Evolutionary conservation across 75 land plant species (phyloP).

Genomic region (Azolla pinnata): DNA sequence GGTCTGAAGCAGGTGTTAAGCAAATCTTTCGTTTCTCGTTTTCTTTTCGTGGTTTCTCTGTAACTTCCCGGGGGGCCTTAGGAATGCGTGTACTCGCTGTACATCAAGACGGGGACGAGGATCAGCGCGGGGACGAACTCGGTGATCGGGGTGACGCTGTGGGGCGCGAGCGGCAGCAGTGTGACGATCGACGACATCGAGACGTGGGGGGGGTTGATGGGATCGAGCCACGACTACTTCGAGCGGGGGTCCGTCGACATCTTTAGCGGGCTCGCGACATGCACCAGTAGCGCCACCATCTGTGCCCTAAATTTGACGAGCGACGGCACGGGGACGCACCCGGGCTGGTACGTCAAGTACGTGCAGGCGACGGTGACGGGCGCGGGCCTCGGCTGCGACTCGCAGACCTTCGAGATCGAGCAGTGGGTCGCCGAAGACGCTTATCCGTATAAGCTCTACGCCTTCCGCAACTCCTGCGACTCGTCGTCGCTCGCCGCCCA

Average conservation of each 20-base stretch:
- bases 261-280: constrained; percentile 42
- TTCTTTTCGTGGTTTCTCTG: too few relatives aligned
- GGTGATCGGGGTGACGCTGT: constrained; percentile 12
- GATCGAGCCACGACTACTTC: constrained; percentile 24
- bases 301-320: constrained; percentile 44
- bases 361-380: constrained; percentile 63
- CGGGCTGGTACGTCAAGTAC: constrained; percentile 66
- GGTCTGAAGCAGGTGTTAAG: too few relatives aligned
- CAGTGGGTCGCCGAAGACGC: constrained; percentile 61
- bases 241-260: constrained; percentile 32
- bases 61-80: too few relatives aligned
- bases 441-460: constrained; percentile 40
- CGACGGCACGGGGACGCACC: constrained; percentile 52
- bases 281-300: constrained; percentile 23
- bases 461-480: constrained; percentile 26
- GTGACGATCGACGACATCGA: constrained; percentile 13
- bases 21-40: too few relatives aligned
- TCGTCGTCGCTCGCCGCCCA: not conserved
- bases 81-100: constrained; percentile 37
- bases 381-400: constrained; percentile 30
- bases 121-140: constrained; percentile 39
- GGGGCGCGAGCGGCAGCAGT: constrained; percentile 11
- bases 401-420: constrained; percentile 27
- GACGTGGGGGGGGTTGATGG: constrained; percentile 44
- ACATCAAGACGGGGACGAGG: constrained; percentile 25